phyloP scores from a whole-genome alignment of 202 grass and related monocot species.

The Schoenoplectus triqueter region DNA sequence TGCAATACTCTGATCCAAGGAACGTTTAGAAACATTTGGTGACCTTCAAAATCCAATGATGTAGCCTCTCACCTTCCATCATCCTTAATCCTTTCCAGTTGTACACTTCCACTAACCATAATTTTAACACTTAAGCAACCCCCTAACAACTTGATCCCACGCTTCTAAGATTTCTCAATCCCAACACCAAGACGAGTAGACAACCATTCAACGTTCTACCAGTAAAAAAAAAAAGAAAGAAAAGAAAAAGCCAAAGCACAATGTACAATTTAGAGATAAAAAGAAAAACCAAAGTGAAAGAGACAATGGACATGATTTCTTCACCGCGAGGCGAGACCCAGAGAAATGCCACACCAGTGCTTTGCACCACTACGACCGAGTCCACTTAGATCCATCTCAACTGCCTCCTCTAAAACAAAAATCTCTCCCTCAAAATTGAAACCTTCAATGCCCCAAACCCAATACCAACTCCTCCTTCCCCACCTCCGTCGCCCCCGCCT shows the following conservation, averaged over 20 bases:
- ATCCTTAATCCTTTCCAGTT: not conserved
- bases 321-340: too few species aligned
- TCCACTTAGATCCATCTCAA: not conserved
- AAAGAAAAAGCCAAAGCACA: too few species aligned
- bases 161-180: too few species aligned
- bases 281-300: too few species aligned
- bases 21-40: not conserved
- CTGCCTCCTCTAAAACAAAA: not conserved
- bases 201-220: too few species aligned
- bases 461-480: not conserved
- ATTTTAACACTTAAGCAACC: constrained; percentile 3
- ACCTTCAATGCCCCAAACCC: constrained; percentile 26
- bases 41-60: not conserved
- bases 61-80: not conserved
- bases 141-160: too few species aligned
- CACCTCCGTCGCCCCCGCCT: constrained; percentile 36
- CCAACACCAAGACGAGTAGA: too few species aligned
- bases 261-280: too few species aligned
- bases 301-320: too few species aligned
- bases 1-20: not conserved
- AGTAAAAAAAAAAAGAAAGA: too few species aligned
- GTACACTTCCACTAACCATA: not conserved
- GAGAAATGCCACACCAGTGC: too few species aligned
- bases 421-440: not conserved
- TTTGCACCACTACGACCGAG: too few species aligned